These are phyloP conservation scores for Clarkia xantiana DNA, from an alignment of 345 rosid genomes.

Conservation along the genomic window DNA sequence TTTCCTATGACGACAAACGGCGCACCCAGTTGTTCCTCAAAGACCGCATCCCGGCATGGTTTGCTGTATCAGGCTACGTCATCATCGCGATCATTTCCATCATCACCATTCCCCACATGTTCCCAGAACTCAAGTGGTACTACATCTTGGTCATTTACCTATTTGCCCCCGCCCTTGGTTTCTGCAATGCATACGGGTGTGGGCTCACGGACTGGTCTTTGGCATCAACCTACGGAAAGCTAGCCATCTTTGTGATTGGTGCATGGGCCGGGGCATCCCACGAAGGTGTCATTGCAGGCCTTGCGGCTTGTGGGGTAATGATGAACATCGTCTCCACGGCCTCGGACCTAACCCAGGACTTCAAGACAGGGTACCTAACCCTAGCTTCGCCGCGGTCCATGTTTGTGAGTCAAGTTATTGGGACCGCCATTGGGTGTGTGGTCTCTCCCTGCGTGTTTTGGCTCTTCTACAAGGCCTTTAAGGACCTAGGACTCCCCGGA, in stretches of 20 bases:
- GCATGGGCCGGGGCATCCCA: conserved; percentile 16
- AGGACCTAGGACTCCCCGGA: conserved; percentile 5
- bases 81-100: conserved; percentile 10
- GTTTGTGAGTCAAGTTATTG: conserved; percentile 19
- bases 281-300: conserved; percentile 16
- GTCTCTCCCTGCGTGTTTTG: conserved; percentile 14
- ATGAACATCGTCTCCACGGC: conserved; percentile 19
- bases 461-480: conserved; percentile 20
- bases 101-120: conserved; percentile 9
- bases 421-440: conserved; percentile 19
- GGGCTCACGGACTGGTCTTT: conserved; percentile 19
- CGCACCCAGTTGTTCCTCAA: conserved; percentile 11
- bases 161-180: conserved; percentile 10
- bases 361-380: conserved; percentile 19
- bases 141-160: conserved; percentile 14
- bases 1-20: conserved; percentile 11
- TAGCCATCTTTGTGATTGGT: conserved; percentile 13
- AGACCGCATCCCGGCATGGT: conserved; percentile 16
- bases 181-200: conserved; percentile 18
- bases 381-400: conserved; percentile 19
- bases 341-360: conserved; percentile 16
- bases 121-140: conserved; percentile 18
- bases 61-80: conserved; percentile 6
- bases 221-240: conserved; percentile 10
- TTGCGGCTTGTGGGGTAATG: conserved; percentile 19